phyloP scores from a whole-genome alignment of 2,329 filamentous ascomycete species.

The Xylaria sp. region DNA sequence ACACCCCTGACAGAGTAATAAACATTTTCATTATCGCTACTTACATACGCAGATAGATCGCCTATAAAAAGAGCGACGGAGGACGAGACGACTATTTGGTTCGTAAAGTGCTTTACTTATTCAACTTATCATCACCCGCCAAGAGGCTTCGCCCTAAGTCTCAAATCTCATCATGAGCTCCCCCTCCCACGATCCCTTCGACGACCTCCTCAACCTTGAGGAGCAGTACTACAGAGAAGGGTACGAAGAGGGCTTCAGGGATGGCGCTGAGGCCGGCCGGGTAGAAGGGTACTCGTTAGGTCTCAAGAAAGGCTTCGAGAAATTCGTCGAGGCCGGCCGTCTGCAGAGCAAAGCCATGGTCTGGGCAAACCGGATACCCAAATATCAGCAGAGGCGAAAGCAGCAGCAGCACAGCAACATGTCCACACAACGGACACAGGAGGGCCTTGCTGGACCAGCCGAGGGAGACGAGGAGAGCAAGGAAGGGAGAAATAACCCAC shows the following conservation, averaged over 20 bases:
- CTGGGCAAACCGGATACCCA: constrained; percentile 80
- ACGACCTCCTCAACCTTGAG: constrained; percentile 69
- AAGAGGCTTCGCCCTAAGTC: background rate
- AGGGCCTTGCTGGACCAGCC: background rate
- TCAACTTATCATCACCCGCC: background rate
- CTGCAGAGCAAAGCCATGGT: constrained; percentile 82
- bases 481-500: background rate
- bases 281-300: constrained; percentile 92
- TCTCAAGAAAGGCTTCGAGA: constrained; percentile 92
- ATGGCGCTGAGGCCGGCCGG: constrained; percentile 81
- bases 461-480: constrained; percentile 8
- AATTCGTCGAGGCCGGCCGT: constrained; percentile 83
- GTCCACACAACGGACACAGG: background rate
- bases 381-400: constrained; percentile 32
- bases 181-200: constrained; percentile 61
- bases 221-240: constrained; percentile 84
- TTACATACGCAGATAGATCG: background rate
- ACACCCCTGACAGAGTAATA: background rate
- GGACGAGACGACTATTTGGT: background rate
- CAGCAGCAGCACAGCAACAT: background rate
- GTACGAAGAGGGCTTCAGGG: constrained; percentile 77
- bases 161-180: constrained; percentile 41
- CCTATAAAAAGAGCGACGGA: background rate
- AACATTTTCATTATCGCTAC: too few relatives aligned
- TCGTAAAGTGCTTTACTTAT: background rate